Evolutionary conservation across 257 asterid genomes (phyloP), one percentile per base, ranked within the genome.

Genomic region (Forsythia suspensa): DNA sequence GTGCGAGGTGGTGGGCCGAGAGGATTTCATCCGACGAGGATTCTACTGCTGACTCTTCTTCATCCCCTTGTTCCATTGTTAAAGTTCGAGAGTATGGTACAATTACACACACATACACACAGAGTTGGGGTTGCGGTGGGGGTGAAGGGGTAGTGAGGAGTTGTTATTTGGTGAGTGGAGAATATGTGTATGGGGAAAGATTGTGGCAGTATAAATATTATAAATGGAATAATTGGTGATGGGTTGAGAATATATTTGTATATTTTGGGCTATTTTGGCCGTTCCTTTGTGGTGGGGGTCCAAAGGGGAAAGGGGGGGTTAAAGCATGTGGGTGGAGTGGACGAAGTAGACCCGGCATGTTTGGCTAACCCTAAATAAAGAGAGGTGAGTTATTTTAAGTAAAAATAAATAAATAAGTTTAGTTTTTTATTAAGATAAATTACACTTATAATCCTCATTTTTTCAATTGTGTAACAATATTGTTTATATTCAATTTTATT

Each of bases 171-270:
- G 8, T 6, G 52, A 44, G 52, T 10, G 59, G 70, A 18, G 70
- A 63, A 63, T 29, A 20, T 20, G 0, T 43, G 0, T 43, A 20
- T 3, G 4, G 34, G 15, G 36, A 12, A 59, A 20, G 36, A 21
- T n/a, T 20, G 67, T 20, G 67, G 67, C 36, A 59, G 36, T 59
- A 13, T 59, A 3, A 61, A 63, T 52, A 15, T 16, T 12, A 21
- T 63, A 63, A 63, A 63, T 63, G 70, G 70, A 63, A 63, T 63
- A 63, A 63, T 63, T 63, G 70, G 38, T 63, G 70, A 39, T 63
- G 70, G 70, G 39, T 63, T 63, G 70, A 63, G 70, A 63, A 63
- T 63, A 63, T 59, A 63, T 18, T 21, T 63, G 38, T 21, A 21
- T 24, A 10, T 63, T 21, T 63, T 59, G 12, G 67, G 67, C 15